A percentile compares a stretch with the other conserved stretches of the same genome.
Evolutionary conservation across 306 rosid genomes (phyloP).

Genomic region (Malus domestica): DNA sequence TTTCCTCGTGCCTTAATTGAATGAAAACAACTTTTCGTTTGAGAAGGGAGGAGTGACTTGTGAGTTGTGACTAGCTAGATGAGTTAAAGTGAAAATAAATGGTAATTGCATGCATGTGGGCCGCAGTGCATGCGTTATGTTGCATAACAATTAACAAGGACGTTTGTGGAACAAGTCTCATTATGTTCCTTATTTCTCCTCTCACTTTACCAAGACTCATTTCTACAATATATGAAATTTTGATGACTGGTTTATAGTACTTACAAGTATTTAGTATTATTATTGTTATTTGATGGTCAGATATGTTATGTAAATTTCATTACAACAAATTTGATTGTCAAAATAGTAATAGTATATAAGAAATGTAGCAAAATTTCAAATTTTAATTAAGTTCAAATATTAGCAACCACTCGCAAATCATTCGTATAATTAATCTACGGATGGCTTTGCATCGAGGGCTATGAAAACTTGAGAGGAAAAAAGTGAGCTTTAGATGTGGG

Average conservation of each 20-base stretch:
- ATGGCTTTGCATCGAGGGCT: too few species aligned
- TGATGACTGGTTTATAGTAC: too few species aligned
- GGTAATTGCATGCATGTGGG: not conserved
- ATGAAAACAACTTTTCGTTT: not conserved
- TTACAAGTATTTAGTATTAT: too few species aligned
- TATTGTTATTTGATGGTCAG: too few species aligned
- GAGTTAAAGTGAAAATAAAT: not conserved
- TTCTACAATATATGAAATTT: not conserved
- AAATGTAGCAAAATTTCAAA: not conserved
- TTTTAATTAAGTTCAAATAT: not conserved
- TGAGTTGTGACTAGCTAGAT: not conserved
- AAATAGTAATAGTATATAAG: not conserved
- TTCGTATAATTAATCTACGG: not conserved
- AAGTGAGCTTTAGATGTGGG: too few species aligned
- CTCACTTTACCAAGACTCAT: not conserved
- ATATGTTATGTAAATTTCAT: not conserved
- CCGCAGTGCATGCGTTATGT: not conserved
- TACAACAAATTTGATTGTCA: too few species aligned
- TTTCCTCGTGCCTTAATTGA: not conserved
- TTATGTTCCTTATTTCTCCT: not conserved
- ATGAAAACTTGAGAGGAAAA: too few species aligned
- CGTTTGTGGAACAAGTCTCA: not conserved
- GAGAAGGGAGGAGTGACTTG: not conserved
- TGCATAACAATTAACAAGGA: not conserved
- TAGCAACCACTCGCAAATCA: not conserved